Evolutionary conservation across 148 eudicot species (phyloP).

Genomic region (Vaccinium macrocarpon): DNA sequence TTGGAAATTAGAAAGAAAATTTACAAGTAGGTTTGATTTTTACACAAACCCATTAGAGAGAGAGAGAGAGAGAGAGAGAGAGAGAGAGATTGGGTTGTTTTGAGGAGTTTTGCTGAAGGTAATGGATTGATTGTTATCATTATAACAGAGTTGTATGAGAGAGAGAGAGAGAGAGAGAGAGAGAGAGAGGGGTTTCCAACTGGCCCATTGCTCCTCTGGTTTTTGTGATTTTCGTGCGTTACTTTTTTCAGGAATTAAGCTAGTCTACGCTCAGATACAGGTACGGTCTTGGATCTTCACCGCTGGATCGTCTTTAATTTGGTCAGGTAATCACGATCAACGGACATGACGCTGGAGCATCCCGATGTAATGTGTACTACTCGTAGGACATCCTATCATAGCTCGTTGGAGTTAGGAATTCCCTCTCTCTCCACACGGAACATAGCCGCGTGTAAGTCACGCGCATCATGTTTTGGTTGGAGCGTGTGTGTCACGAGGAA

Average conservation of each 20-base stretch:
- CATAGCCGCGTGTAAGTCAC: not conserved
- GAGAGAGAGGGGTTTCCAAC: slow-evolving; percentile 15
- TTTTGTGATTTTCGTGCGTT: slow-evolving; percentile 10
- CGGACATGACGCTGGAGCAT: not conserved
- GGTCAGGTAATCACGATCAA: not conserved
- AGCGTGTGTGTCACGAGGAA: slow-evolving; percentile 3
- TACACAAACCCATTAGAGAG: slow-evolving; percentile 33
- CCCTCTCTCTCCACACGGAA: not conserved
- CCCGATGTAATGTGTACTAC: not conserved
- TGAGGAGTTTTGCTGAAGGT: not conserved
- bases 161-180: slow-evolving; percentile 26
- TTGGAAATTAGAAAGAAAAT: too few relatives aligned
- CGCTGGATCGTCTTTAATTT: not conserved
- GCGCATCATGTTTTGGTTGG: not conserved
- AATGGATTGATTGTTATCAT: slow-evolving; percentile 39
- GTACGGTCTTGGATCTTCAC: not conserved
- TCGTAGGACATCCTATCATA: not conserved
- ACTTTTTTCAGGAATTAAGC: not conserved
- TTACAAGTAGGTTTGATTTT: not conserved
- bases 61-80: slow-evolving; percentile 24
- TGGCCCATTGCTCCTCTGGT: not conserved
- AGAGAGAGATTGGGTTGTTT: not conserved
- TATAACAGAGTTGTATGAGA: slow-evolving; percentile 16
- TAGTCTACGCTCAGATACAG: not conserved
- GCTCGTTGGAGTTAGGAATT: not conserved